Base-by-base conservation (phyloP, 805 yeast genomes). In the Sugiyamaella mastotermitis region DNA sequence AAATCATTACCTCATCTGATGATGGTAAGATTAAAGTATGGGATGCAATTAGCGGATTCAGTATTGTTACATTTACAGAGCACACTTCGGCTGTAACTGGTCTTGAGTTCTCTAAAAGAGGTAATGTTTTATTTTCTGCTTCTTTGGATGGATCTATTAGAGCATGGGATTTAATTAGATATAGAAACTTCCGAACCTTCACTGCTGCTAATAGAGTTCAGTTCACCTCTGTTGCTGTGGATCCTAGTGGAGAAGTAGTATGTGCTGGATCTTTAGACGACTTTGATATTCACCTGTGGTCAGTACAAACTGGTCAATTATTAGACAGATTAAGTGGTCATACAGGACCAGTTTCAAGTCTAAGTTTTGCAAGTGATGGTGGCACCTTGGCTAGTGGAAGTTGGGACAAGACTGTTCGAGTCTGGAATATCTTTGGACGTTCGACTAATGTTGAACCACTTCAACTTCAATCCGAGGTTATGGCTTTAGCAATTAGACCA, bases 11-110 rank as follows among this genome's bases (percentile, higher is more conserved):
- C 1, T 97, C 95, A 2, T 75, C 95, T 1, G 97, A 90, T 56
- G 98, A 92, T 58, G 98, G 98, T 25, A 88, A 88, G 52, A 83
- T 92, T 48, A 92, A 92, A 60, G 83, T 92, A 11, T 92, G 98
- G 98, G 98, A 92, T 57, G 78, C 87, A 15, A 71, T 68, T 8
- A 83, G 95, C 2, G 98, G 98, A 0, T 92, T 92, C 57, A 86
- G 95, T 60, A 69, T 90, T 17, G 87, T 80, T 23, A 92, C 98
- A 0, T 88, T 92, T 55, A 81, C 80, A 31, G 97, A 90, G 51
- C 98, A 92, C 54, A 73, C 83, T 1, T 77, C 94, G 1, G 81
- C 94, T 0, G 95, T 92, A 3, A 87, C 95, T 0, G 84, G 80
- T 3, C 80, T 92, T 9, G 81, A 75, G 51, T 88, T 92, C 63